Conservation (phyloP, 2,329 filamentous ascomycete species). For the Chlorencoelia australis region DNA sequence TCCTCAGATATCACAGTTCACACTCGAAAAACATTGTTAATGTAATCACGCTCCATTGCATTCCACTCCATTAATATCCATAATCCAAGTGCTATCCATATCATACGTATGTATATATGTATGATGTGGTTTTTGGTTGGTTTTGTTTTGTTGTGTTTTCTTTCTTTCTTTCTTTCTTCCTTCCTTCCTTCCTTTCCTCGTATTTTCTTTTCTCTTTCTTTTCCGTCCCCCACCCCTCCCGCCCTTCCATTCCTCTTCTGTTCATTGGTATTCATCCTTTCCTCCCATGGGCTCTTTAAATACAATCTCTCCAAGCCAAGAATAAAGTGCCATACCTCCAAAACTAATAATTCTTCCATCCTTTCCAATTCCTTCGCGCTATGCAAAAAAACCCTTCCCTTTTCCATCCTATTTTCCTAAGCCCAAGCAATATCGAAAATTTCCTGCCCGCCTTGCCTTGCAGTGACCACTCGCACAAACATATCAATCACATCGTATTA, state of each 20-base stretch:
- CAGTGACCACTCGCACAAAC: too few species aligned
- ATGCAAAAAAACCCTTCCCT: neutral
- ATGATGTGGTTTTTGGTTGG: neutral
- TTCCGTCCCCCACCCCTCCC: neutral
- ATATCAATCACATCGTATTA: too few species aligned
- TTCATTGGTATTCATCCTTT: neutral
- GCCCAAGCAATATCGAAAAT: too few species aligned
- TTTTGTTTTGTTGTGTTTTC: too few species aligned
- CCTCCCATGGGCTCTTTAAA: neutral
- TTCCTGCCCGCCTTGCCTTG: too few species aligned
- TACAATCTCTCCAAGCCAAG: slow-evolving; percentile 2
- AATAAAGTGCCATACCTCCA: neutral
- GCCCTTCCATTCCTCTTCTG: neutral
- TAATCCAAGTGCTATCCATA: slow-evolving; percentile 4
- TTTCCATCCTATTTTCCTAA: too few species aligned
- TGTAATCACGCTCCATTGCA: too few species aligned
- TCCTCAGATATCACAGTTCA: too few species aligned
- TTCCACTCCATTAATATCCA: neutral
- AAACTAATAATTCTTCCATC: slow-evolving; percentile 1
- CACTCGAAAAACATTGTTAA: neutral
- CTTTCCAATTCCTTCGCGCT: neutral
- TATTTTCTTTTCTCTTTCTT: neutral
- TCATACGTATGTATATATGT: neutral
- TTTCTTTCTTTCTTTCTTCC: neutral
- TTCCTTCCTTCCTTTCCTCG: neutral